Percentiles rank a stretch among this genome's conserved stretches.
phyloP scores from a whole-genome alignment of 2,329 filamentous ascomycete genomes.

The Penicillium sp. region DNA sequence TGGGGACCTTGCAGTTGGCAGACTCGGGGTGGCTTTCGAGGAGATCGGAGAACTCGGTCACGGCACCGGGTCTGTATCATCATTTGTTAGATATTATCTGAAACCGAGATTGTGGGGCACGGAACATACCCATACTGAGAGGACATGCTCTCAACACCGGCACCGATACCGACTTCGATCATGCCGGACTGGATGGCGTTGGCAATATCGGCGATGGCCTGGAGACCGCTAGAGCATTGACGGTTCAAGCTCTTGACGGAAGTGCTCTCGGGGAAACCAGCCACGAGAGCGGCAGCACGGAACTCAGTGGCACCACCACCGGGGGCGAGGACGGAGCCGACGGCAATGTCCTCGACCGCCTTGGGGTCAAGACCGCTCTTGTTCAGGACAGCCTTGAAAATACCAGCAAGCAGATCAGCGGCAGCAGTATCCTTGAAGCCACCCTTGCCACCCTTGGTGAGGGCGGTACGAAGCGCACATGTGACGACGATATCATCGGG shows the following conservation, averaged over 20 bases:
- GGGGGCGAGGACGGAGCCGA: conserved; percentile 86
- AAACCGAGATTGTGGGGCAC: not conserved
- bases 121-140: conserved; percentile 75
- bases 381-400: conserved; percentile 76
- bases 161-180: conserved; percentile 93
- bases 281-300: conserved; percentile 84
- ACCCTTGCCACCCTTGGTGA: conserved; percentile 91
- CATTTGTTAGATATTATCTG: not conserved
- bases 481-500: conserved; percentile 81
- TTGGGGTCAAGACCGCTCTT: conserved; percentile 85
- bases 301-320: conserved; percentile 96
- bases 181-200: conserved; percentile 88
- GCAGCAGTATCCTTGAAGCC: conserved; percentile 92
- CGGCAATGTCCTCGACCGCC: conserved; percentile 87
- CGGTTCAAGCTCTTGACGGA: conserved; percentile 88
- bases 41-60: conserved; percentile 87
- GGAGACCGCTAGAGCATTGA: conserved; percentile 89
- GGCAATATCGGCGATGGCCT: conserved; percentile 90
- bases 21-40: conserved; percentile 78
- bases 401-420: conserved; percentile 79
- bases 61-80: conserved; percentile 66
- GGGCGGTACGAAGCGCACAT: conserved; percentile 82
- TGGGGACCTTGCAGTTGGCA: conserved; percentile 95
- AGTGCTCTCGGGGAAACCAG: conserved; percentile 81
- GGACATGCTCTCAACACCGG: conserved; percentile 96